phyloP scores from a whole-genome alignment of 1,284 basidiomycete genomes.

The Lentinus polychrous region DNA sequence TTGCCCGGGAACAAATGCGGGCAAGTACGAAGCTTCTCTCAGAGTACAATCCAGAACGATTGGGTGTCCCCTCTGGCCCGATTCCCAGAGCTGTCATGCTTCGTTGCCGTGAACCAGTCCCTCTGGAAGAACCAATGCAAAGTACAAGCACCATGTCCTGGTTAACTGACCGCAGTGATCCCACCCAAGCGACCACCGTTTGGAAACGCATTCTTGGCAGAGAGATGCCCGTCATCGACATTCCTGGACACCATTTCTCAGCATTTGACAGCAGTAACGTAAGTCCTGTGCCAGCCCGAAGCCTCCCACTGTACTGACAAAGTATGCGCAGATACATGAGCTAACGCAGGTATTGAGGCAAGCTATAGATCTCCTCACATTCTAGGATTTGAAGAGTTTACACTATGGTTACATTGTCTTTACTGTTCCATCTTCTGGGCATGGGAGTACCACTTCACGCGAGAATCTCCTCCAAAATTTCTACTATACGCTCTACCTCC shows the following conservation, averaged over 20 bases:
- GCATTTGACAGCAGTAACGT: conserved; percentile 50
- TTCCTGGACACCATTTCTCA: conserved; percentile 63
- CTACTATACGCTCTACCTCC: conserved; percentile 56
- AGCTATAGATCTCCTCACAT: no score
- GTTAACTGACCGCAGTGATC: conserved; percentile 41
- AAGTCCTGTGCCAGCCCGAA: conserved; percentile 19
- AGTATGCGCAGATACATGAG: background rate
- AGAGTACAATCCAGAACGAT: conserved; percentile 13
- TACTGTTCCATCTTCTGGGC: no score
- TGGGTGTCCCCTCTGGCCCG: conserved; percentile 1
- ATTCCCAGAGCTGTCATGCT: conserved; percentile 15
- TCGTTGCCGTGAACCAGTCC: conserved; percentile 13
- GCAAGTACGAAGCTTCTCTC: conserved; percentile 16
- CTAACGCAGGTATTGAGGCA: background rate
- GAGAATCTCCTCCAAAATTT: conserved; percentile 42
- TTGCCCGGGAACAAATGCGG: conserved; percentile 18
- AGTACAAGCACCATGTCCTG: conserved; percentile 10
- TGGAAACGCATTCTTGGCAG: conserved; percentile 42
- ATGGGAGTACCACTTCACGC: conserved; percentile 7
- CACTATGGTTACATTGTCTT: no score
- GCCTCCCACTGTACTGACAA: background rate
- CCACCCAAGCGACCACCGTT: conserved; percentile 26
- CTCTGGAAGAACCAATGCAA: conserved; percentile 7
- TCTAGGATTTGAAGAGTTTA: no score
- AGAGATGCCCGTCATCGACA: conserved; percentile 39